phyloP scores from a whole-genome alignment of 208 protist species.

The Wallacemonas sp. region DNA sequence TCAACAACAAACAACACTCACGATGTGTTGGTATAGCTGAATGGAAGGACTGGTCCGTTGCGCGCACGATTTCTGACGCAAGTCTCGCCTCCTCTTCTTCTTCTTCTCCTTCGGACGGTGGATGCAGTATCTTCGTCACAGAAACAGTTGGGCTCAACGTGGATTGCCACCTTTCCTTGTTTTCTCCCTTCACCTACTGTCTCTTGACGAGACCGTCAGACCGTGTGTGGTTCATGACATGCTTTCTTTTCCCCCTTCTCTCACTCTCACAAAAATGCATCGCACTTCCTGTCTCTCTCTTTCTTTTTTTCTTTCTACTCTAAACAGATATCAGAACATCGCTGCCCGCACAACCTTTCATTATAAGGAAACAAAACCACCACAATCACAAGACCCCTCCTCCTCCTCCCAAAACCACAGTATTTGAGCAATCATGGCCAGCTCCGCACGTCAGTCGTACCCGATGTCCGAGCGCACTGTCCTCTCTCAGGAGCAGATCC shows the following conservation, averaged over 20 bases:
- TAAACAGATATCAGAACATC: too few relatives aligned
- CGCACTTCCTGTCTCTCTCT: neutral
- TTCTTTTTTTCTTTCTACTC: neutral
- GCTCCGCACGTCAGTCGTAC: slow-evolving; percentile 39
- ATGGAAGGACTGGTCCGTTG: too few relatives aligned
- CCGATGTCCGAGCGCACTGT: slow-evolving; percentile 54
- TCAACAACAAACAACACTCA: neutral
- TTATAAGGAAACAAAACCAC: neutral
- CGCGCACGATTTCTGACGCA: too few relatives aligned
- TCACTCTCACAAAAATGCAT: too few relatives aligned
- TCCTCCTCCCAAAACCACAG: too few relatives aligned
- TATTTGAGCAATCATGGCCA: neutral
- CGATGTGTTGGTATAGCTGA: neutral
- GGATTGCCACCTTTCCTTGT: too few relatives aligned
- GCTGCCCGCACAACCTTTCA: neutral
- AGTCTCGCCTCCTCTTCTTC: too few relatives aligned
- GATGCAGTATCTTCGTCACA: too few relatives aligned
- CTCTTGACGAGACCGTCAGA: neutral
- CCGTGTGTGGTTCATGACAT: slow-evolving; percentile 9
- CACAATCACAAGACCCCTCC: too few relatives aligned
- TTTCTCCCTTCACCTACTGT: neutral
- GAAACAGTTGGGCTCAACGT: too few relatives aligned
- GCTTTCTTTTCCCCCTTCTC: too few relatives aligned
- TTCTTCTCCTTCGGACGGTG: too few relatives aligned
- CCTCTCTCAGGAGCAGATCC: slow-evolving; percentile 64